Conservation (phyloP, 164 flowering plant species). For the Warburgia ugandensis region DNA sequence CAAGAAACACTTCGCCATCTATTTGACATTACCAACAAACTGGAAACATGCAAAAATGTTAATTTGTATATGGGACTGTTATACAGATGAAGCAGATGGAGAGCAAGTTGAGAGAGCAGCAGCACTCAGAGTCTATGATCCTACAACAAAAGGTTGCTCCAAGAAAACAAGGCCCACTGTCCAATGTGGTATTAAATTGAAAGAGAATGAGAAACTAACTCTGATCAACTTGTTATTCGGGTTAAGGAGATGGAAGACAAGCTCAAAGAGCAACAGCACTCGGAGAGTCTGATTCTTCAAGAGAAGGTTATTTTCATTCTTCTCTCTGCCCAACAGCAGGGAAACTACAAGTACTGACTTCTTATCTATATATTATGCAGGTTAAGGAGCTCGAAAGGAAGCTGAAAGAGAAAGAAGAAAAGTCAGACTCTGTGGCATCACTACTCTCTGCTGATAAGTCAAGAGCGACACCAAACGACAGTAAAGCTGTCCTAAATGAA, state of each 20-base stretch:
- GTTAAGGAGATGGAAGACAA: conserved; percentile 4
- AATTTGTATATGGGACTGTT: neutral
- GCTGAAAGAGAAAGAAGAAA: conserved; percentile 23
- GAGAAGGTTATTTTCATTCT: conserved; percentile 74
- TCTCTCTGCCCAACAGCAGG: neutral
- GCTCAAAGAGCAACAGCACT: conserved; percentile 9
- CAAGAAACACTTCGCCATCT: neutral
- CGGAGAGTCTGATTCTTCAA: conserved; percentile 28
- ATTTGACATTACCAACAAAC: neutral
- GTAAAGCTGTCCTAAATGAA: conserved; percentile 21
- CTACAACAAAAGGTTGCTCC: conserved; percentile 64
- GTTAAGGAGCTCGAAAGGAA: conserved; percentile 9
- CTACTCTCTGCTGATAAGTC: conserved; percentile 22
- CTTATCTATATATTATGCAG: neutral
- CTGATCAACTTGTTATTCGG: neutral
- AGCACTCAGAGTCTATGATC: conserved; percentile 9
- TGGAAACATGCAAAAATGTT: neutral
- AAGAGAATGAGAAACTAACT: no score
- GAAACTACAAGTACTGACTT: neutral
- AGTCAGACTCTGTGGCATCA: conserved; percentile 9
- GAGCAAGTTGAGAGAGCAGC: conserved; percentile 18
- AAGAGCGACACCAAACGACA: conserved; percentile 36
- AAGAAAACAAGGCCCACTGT: neutral
- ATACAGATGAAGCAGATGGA: conserved; percentile 27
- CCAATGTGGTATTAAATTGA: no score